phyloP scores from a whole-genome alignment of 768 basidiomycete genomes.

The Naganishia antarctica region DNA sequence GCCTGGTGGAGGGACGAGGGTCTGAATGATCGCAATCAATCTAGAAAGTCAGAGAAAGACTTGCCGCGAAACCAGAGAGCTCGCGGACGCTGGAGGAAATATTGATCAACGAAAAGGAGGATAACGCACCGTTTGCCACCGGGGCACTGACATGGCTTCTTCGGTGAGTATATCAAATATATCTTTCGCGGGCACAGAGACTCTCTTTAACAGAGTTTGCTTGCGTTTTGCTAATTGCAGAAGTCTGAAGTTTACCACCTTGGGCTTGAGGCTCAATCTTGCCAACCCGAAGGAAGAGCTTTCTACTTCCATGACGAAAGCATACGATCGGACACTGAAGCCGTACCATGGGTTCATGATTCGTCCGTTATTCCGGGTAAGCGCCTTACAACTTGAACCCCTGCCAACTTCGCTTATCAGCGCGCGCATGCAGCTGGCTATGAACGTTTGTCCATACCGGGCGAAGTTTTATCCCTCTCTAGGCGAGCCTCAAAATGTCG shows the following conservation, averaged over 20 bases:
- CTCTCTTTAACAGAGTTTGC: too few species aligned
- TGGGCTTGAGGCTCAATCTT: conserved; percentile 67
- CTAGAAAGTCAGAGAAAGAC: conserved; percentile 76
- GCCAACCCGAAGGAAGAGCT: conserved; percentile 66
- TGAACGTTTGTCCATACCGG: conserved; percentile 65
- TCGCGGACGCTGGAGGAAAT: conserved; percentile 78
- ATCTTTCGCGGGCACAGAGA: too few species aligned
- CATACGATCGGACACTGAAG: conserved; percentile 78
- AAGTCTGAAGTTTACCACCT: conserved; percentile 75
- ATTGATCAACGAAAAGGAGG: conserved; percentile 71
- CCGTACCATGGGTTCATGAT: conserved; percentile 65
- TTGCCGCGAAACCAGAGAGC: conserved; percentile 60
- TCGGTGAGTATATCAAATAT: conserved; percentile 7
- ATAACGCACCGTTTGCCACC: conserved; percentile 81
- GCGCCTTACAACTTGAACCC: conserved; percentile 36
- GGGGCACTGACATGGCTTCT: conserved; percentile 91
- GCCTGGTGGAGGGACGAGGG: background rate
- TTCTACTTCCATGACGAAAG: conserved; percentile 65
- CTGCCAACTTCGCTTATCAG: background rate
- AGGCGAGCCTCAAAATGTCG: conserved; percentile 38
- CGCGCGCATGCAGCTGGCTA: conserved; percentile 55
- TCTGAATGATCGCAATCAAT: background rate
- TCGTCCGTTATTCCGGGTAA: conserved; percentile 57
- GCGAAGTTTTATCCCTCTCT: conserved; percentile 60
- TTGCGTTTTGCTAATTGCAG: conserved; percentile 49